Conservation (phyloP, 1,284 basidiomycete genomes). For the Moesziomyces globuligerus region DNA sequence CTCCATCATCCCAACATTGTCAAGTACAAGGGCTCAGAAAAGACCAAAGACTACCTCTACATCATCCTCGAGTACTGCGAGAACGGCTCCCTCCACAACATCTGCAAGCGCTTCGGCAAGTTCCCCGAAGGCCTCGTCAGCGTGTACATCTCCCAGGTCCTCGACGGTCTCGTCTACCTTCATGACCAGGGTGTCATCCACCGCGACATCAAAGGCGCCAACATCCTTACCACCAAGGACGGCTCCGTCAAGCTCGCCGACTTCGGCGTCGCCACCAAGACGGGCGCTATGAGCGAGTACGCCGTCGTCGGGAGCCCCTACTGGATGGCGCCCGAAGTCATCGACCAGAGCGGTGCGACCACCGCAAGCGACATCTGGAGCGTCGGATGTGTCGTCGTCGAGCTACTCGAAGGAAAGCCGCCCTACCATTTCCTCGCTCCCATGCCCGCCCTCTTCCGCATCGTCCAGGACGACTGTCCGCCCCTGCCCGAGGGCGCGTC, state of each 20-base stretch:
- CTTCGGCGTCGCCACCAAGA: constrained; percentile 52
- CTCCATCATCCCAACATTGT: constrained; percentile 93
- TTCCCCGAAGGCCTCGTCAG: constrained; percentile 96
- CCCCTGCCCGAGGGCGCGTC: constrained; percentile 94
- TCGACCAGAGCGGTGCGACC: constrained; percentile 85
- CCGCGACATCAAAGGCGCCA: constrained; percentile 68
- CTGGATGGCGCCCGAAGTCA: constrained; percentile 67
- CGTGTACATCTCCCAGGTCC: constrained; percentile 91
- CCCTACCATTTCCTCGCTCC: constrained; percentile 95
- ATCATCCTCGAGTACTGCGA: constrained; percentile 99
- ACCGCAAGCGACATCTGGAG: constrained; percentile 97
- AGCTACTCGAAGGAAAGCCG: constrained; percentile 92
- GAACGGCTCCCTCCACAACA: constrained; percentile 93
- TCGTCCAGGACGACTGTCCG: constrained; percentile 96
- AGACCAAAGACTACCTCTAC: constrained; percentile 90
- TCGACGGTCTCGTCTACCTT: constrained; percentile 57
- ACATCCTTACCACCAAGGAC: constrained; percentile 75
- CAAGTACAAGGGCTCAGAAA: constrained; percentile 97
- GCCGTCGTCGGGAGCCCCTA: constrained; percentile 70
- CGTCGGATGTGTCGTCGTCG: constrained; percentile 95
- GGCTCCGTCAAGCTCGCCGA: constrained; percentile 67
- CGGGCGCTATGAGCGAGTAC: constrained; percentile 44
- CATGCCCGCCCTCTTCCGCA: constrained; percentile 97
- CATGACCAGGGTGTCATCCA: constrained; percentile 66
- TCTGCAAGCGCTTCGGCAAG: constrained; percentile 96